A percentile compares a stretch with the other conserved stretches of the same genome.
Evolutionary conservation across 139 green algal genomes (phyloP).

Genomic region (Chlorella sp.): DNA sequence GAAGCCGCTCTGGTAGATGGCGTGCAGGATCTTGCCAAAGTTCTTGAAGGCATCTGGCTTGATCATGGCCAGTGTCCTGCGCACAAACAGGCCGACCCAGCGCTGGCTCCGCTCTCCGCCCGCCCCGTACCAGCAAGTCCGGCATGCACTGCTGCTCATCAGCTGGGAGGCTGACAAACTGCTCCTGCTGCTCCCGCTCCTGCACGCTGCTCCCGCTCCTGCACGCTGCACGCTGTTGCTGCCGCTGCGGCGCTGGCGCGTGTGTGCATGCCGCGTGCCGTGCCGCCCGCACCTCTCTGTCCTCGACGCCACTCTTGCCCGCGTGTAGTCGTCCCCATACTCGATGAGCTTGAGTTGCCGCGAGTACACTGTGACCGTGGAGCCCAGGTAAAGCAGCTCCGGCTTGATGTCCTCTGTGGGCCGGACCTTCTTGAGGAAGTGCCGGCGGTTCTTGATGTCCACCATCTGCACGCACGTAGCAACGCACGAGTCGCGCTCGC

Average conservation of each 20-base stretch:
- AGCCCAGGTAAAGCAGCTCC: conserved; percentile 57
- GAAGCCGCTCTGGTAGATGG: conserved; percentile 54
- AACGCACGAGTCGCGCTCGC: not conserved
- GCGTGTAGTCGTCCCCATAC: conserved; percentile 73
- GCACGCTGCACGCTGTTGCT: too few species aligned
- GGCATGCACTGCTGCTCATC: too few species aligned
- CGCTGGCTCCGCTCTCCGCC: too few species aligned
- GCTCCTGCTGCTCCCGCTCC: too few species aligned
- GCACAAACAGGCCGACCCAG: too few species aligned
- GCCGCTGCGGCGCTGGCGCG: too few species aligned
- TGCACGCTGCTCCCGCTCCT: too few species aligned
- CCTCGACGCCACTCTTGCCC: conserved; percentile 23
- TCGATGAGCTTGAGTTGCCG: conserved; percentile 67
- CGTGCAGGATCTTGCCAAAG: conserved; percentile 68
- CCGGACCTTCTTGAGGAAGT: conserved; percentile 64
- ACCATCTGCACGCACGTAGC: conserved; percentile 29
- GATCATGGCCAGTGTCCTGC: conserved; percentile 72
- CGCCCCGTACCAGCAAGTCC: too few species aligned
- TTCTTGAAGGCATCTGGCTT: conserved; percentile 70
- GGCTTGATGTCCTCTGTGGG: conserved; percentile 38
- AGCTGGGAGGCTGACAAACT: too few species aligned
- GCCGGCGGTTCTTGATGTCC: conserved; percentile 74
- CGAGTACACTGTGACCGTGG: conserved; percentile 54
- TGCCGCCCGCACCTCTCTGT: conserved; percentile 32
- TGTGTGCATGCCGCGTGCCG: conserved; percentile 4